Evolutionary conservation across 257 asterid species (phyloP), one percentile per base, ranked within the genome.

Genomic region (Nicotiana noctiflora): DNA sequence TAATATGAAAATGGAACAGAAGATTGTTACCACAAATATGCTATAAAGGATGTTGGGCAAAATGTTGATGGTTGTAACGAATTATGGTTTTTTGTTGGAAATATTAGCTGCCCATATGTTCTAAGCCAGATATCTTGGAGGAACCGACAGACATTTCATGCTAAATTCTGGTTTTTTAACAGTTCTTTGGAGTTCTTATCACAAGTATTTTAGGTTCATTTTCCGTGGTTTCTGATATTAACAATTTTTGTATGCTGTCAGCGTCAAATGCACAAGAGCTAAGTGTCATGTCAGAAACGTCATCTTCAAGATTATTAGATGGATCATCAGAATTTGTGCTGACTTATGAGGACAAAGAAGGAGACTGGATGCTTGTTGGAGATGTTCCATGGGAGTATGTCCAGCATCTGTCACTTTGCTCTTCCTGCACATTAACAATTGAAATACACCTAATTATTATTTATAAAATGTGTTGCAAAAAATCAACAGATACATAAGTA

Each of bases 361-460:
- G 97, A 75, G 98, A 94, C 32, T 91, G 97, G 98, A 92, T 94
- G 98, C 96, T 94, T 65, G 97, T 92, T 72, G 98, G 97, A 82
- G 97, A 94, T 75, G 97, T 92, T 83, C 98, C 98, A 60, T 94
- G 97, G 96, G 94, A 89, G 98, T 94, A 94, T 29, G 97, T 84
- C 37, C 59, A 52, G 46, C 32, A 80, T 37, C 76, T 74, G 56
- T 37, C 34, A 15, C 29, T 23, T 60, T 63, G 27, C 72, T 63
- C 60, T 8, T 27, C 61, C 32, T 15, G 76, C 76, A 21, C 11
- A 51, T 21, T 25, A 23, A 5, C 56, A 61, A 60, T 18, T 79
- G 17, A 79, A 31, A 57, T 34, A 37, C 40, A 44, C 70, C 52
- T 51, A 55, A 25, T 65, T 32, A 32, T 31, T 17, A 5, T 23